Evolutionary conservation across 1,139 yeast species (phyloP).

Genomic region (Taiozyma onychis): DNA sequence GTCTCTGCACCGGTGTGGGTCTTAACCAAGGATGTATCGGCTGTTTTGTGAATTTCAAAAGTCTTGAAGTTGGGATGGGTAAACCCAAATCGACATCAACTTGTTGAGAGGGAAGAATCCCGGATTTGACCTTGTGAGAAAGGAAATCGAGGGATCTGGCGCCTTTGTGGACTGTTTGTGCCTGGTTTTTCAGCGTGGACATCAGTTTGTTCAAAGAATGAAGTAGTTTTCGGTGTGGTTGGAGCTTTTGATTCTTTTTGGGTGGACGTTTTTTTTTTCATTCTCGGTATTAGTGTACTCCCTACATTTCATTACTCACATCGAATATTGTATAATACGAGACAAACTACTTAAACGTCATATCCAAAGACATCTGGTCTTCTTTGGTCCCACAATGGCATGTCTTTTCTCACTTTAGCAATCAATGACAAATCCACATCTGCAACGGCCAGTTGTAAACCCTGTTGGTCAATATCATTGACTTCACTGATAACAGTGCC

Average conservation of each 20-base stretch:
- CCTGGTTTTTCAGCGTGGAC: not conserved
- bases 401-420: slow-evolving; percentile 47
- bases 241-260: not conserved
- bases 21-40: slow-evolving; percentile 5
- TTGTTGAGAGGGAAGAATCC: not conserved
- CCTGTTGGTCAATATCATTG: slow-evolving; percentile 38
- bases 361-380: slow-evolving; percentile 47
- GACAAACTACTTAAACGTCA: slow-evolving; percentile 7
- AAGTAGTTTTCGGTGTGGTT: too few species aligned
- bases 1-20: not conserved
- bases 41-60: not conserved
- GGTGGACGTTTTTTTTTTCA: not conserved
- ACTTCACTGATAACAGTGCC: slow-evolving; percentile 70
- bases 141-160: slow-evolving; percentile 9
- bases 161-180: slow-evolving; percentile 9
- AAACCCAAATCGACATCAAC: not conserved
- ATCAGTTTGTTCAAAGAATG: not conserved
- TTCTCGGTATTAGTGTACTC: not conserved
- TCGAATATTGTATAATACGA: too few species aligned
- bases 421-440: slow-evolving; percentile 58
- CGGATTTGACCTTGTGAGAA: slow-evolving; percentile 5
- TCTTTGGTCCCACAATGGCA: slow-evolving; percentile 75
- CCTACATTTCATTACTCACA: too few species aligned
- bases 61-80: not conserved
- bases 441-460: slow-evolving; percentile 58